Conservation (phyloP, 768 basidiomycete genomes). For the Macrolepiota dolichaula region DNA sequence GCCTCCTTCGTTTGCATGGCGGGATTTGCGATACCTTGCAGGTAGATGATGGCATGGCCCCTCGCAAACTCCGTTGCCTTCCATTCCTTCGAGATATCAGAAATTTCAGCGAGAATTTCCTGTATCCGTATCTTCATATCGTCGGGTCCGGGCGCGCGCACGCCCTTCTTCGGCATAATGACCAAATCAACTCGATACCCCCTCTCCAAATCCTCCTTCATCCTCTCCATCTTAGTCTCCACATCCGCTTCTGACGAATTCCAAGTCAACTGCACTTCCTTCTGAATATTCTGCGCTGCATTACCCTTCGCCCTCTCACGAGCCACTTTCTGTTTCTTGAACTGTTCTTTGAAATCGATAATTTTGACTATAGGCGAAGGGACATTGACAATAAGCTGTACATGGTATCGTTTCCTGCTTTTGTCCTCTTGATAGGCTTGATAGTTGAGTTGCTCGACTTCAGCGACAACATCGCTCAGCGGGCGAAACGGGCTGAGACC, state of each 20-base stretch:
- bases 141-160: constrained; percentile 28
- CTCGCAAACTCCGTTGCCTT: constrained; percentile 38
- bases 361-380: constrained; percentile 57
- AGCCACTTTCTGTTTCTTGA: constrained; percentile 32
- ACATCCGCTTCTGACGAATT: constrained; percentile 54
- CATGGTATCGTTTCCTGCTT: not conserved
- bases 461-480: not conserved
- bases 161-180: constrained; percentile 46
- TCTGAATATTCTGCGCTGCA: constrained; percentile 33
- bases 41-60: constrained; percentile 36
- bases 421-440: not conserved
- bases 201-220: constrained; percentile 52
- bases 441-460: constrained; percentile 2
- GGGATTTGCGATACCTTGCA: constrained; percentile 33
- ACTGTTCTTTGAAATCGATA: constrained; percentile 40
- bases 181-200: constrained; percentile 56
- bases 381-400: constrained; percentile 1
- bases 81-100: constrained; percentile 53
- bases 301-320: constrained; percentile 33
- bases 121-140: constrained; percentile 45
- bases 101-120: constrained; percentile 36
- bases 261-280: constrained; percentile 78
- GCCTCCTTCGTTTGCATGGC: not conserved
- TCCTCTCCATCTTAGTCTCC: constrained; percentile 62
- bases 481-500: not conserved